These are phyloP conservation scores for Metschnikowia rubicola DNA, from an alignment of 805 yeast genomes.

Conservation along the genomic window DNA sequence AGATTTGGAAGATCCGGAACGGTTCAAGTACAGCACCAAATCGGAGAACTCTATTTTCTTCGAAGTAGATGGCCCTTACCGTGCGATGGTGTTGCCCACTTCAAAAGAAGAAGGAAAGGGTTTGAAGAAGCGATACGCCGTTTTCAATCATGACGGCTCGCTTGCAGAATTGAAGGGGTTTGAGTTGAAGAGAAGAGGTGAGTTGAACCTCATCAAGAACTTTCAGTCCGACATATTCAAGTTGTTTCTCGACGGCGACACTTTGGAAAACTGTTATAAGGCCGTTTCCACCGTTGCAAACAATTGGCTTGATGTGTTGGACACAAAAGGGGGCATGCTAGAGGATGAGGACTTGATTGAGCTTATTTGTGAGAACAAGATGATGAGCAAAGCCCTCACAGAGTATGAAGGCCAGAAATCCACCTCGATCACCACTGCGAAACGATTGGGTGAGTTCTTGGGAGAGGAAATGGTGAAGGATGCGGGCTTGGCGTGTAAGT, in stretches of 20 bases:
- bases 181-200: slow-evolving; percentile 96
- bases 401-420: slow-evolving; percentile 91
- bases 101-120: slow-evolving; percentile 98
- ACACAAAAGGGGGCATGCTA: slow-evolving; percentile 77
- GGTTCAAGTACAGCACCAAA: slow-evolving; percentile 65
- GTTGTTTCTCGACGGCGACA: slow-evolving; percentile 79
- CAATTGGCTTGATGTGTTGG: slow-evolving; percentile 92
- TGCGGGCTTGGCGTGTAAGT: slow-evolving; percentile 92
- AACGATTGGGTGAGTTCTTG: slow-evolving; percentile 85
- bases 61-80: slow-evolving; percentile 98
- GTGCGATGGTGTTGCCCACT: slow-evolving; percentile 95
- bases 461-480: slow-evolving; percentile 97
- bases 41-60: slow-evolving; percentile 94
- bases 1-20: slow-evolving; percentile 67
- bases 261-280: slow-evolving; percentile 74
- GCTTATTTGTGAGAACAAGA: slow-evolving; percentile 91
- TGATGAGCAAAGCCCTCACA: slow-evolving; percentile 86
- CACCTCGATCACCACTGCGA: slow-evolving; percentile 93
- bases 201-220: slow-evolving; percentile 84
- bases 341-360: slow-evolving; percentile 94
- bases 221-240: slow-evolving; percentile 94
- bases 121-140: slow-evolving; percentile 93
- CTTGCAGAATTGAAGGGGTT: slow-evolving; percentile 95
- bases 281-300: slow-evolving; percentile 93
- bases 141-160: slow-evolving; percentile 90